phyloP scores from a whole-genome alignment of 2,329 filamentous ascomycete genomes.

The Apiospora sp. region DNA sequence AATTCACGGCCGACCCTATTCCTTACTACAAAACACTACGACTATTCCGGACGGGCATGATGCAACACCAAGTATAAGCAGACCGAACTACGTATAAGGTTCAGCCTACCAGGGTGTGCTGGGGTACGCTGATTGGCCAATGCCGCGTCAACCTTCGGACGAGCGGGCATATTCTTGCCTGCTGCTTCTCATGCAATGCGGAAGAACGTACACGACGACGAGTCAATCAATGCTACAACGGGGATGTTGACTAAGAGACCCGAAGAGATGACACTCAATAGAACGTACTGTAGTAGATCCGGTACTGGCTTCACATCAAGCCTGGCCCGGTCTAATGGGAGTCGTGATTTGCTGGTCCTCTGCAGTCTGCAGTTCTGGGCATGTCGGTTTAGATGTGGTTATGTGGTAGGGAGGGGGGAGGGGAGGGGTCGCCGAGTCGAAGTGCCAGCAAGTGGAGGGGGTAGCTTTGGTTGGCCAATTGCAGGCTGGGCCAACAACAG shows the following conservation, averaged over 20 bases:
- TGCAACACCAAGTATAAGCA: not conserved
- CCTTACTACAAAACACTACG: not conserved
- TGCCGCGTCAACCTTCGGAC: not conserved
- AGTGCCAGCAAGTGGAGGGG: not conserved
- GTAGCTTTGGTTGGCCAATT: not conserved
- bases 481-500: too few relatives aligned
- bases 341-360: not conserved
- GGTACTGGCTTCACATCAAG: not conserved
- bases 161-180: not conserved
- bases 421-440: not conserved
- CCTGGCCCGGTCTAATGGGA: conserved; percentile 11
- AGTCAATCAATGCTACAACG: not conserved
- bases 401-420: not conserved
- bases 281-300: not conserved
- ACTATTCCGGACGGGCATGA: not conserved
- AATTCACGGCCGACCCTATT: not conserved
- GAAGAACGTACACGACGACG: not conserved
- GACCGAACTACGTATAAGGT: not conserved
- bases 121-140: not conserved
- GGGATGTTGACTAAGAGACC: conserved; percentile 7
- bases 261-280: not conserved
- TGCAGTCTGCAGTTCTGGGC: not conserved
- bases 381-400: not conserved
- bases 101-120: not conserved
- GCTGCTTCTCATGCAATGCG: not conserved